Base-by-base conservation (phyloP, 805 yeast genomes). In the Metschnikowia borealis region DNA sequence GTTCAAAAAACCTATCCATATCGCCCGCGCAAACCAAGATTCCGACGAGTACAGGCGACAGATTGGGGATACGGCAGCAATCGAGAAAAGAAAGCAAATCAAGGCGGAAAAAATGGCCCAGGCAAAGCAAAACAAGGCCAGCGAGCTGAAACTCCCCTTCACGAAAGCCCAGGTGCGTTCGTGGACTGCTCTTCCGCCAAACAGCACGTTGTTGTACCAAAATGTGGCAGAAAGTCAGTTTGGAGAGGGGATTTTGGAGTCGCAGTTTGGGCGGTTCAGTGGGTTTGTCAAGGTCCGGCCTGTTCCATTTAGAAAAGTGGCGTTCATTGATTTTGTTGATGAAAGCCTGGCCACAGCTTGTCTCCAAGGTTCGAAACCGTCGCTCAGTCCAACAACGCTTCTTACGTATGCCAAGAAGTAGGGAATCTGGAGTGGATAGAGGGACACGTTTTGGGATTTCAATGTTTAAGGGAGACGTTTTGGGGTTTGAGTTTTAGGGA, bases 301-400 rank as follows among this genome's bases (percentile, higher is more conserved):
- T 35, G 89, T 92, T 26, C 74, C 78, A 2, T 79, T 83, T 5
- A 76, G 89, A 40, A 79, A 79, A 36, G 78, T 92, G 42, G 95
- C 94, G 10, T 86, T 92, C 65, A 77, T 92, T 3, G 97, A 92
- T 59, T 92, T 84, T 63, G 81, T 78, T 21, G 69, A 71, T 5
- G 85, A 81, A 20, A 60, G 65, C 1, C 66, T 71, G 37, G 85
- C 96, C 0, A 71, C 74, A 0, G 47, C 45, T 14, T 65, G 71
- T 38, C 57, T 70, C 39, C 50, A 60, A 7, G 26, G 54, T 14
- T 58, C 60, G 7, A 36, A 41, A 8, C 5, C 13, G 29, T 26
- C 29, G 10, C 29, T 26, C 11, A 8, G 11, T 26, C 29, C 29
- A 3, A 44, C 45, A 6, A 45, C 46, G 23, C 46, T 67, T 11